phyloP scores from a whole-genome alignment of 2,329 filamentous ascomycete species.

The Coccinonectria pachysandricola region DNA sequence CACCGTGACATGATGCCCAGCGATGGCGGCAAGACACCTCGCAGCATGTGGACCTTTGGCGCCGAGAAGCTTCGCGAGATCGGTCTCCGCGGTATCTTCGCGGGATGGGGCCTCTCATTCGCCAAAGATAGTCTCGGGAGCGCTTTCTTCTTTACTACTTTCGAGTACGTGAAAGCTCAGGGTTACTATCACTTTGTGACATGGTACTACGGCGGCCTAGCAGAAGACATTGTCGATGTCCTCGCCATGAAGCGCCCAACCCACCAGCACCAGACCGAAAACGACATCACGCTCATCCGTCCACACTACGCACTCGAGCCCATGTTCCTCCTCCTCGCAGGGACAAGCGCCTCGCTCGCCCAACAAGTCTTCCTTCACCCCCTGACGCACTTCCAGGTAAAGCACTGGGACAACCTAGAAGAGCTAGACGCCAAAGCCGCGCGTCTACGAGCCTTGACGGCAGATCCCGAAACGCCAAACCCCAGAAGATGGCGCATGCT shows the following conservation, averaged over 20 bases:
- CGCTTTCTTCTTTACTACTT: conserved; percentile 63
- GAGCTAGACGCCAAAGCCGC: conserved; percentile 54
- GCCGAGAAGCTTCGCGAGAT: conserved; percentile 56
- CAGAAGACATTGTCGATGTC: conserved; percentile 39
- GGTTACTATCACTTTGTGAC: conserved; percentile 59
- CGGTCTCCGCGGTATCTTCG: conserved; percentile 61
- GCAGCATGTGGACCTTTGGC: conserved; percentile 65
- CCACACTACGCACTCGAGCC: conserved; percentile 71
- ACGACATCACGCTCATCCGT: conserved; percentile 43
- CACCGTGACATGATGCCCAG: conserved; percentile 37
- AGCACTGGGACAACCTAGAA: conserved; percentile 64
- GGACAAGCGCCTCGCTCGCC: conserved; percentile 55
- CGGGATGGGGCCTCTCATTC: conserved; percentile 60
- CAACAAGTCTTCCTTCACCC: conserved; percentile 65
- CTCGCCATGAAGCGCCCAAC: conserved; percentile 36
- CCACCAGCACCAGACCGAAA: conserved; percentile 10
- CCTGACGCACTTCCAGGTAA: conserved; percentile 57
- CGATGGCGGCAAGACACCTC: conserved; percentile 32
- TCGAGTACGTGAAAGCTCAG: conserved; percentile 69
- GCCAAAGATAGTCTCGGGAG: conserved; percentile 60
- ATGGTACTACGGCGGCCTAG: conserved; percentile 56
- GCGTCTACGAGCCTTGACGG: conserved; percentile 28
- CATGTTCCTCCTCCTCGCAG: conserved; percentile 58
- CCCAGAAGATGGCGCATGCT: conserved; percentile 45
- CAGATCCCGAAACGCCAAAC: conserved; percentile 22